A percentile compares a stretch with the other conserved stretches of the same genome.
Conservation (phyloP, 371 early-diverging fungal genomes). For the Fennellomyces sp. region DNA sequence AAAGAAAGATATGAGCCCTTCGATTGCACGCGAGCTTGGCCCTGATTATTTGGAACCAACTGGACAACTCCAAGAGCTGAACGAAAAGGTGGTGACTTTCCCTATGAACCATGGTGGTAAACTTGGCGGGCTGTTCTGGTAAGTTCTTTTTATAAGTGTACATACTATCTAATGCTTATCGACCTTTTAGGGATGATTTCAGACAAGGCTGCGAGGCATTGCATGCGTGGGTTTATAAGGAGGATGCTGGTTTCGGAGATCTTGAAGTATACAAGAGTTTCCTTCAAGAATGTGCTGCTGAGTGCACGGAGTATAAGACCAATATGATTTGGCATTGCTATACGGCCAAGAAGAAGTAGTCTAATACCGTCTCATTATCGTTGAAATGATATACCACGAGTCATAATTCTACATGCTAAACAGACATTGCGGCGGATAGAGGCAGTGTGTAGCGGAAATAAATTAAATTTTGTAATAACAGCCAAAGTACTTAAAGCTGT, state of each 20-base stretch:
- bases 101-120: slow-evolving; percentile 22
- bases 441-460: no score
- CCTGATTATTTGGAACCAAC: slow-evolving; percentile 5
- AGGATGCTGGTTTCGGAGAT: slow-evolving; percentile 14
- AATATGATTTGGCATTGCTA: slow-evolving; percentile 10
- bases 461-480: no score
- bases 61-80: slow-evolving; percentile 1
- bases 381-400: no score
- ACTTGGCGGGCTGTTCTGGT: slow-evolving; percentile 10
- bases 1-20: slow-evolving; percentile 7
- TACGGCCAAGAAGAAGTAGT: slow-evolving; percentile 2
- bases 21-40: slow-evolving; percentile 7
- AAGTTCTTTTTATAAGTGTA: background rate
- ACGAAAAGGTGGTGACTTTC: slow-evolving; percentile 1
- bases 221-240: slow-evolving; percentile 13
- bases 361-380: no score
- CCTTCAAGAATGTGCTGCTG: slow-evolving; percentile 10
- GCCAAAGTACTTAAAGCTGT: no score
- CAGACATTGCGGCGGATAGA: no score
- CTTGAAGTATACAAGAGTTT: slow-evolving; percentile 9
- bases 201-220: slow-evolving; percentile 16
- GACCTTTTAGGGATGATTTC: slow-evolving; percentile 25
- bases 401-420: no score
- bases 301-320: slow-evolving; percentile 9
- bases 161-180: background rate